These are phyloP conservation scores for Lactuca saligna DNA, from an alignment of 129 eudicot species.

Conservation along the genomic window DNA sequence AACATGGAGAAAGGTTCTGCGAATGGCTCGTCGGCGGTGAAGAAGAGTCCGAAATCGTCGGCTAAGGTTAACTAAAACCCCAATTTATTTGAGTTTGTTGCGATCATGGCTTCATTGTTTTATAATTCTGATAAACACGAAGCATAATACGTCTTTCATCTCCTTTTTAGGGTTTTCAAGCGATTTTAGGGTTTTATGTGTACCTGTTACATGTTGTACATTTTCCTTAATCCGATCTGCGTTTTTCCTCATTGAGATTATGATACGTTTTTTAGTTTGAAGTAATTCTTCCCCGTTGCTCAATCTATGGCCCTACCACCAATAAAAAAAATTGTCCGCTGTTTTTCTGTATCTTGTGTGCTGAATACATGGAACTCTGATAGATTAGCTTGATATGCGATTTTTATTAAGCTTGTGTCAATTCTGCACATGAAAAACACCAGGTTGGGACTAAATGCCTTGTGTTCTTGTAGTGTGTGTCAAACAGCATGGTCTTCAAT, in stretches of 20 bases:
- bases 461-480: too few species aligned
- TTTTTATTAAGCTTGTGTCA: not conserved
- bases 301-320: not conserved
- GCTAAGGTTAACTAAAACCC: slow-evolving; percentile 25
- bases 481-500: too few species aligned
- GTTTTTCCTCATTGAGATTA: not conserved
- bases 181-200: slow-evolving; percentile 17
- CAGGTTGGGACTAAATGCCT: not conserved
- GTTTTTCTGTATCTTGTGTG: not conserved
- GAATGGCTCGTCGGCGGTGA: slow-evolving; percentile 27
- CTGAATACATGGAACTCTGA: not conserved
- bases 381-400: not conserved
- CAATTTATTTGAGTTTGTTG: not conserved
- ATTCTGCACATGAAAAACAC: too few species aligned
- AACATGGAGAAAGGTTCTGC: slow-evolving; percentile 27
- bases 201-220: not conserved
- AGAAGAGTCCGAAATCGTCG: slow-evolving; percentile 32
- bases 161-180: slow-evolving; percentile 23
- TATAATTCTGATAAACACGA: not conserved
- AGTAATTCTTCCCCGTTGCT: not conserved
- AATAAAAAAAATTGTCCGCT: not conserved
- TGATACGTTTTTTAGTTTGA: slow-evolving; percentile 3
- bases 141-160: not conserved
- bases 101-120: not conserved
- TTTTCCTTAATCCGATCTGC: slow-evolving; percentile 17